Evolutionary conservation across 768 basidiomycete genomes (phyloP).

Genomic region (Tylopilus subfusipes): DNA sequence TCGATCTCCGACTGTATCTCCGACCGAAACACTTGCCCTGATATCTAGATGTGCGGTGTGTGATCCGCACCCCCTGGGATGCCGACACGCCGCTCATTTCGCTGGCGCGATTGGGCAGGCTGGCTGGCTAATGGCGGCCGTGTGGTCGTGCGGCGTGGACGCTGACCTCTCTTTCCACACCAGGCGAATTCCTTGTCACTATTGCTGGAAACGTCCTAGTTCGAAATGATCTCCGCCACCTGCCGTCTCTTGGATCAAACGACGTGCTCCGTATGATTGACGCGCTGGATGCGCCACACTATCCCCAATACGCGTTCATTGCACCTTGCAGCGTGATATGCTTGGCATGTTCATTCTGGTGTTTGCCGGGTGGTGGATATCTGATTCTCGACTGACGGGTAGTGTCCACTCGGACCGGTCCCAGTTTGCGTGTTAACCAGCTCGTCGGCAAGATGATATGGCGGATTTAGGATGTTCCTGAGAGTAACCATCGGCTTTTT

Average conservation of each 20-base stretch:
- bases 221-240: conserved; percentile 5
- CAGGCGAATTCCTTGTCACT: background rate
- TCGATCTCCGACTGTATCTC: conserved; percentile 19
- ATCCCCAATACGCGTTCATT: background rate
- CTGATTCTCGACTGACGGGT: background rate
- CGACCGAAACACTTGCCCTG: conserved; percentile 10
- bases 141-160: conserved; percentile 9
- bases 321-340: background rate
- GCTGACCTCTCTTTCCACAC: background rate
- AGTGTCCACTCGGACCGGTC: background rate
- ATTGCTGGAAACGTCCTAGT: conserved; percentile 3
- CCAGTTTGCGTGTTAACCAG: background rate
- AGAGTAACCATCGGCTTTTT: background rate
- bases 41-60: conserved; percentile 19
- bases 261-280: background rate
- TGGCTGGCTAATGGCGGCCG: background rate
- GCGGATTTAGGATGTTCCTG: background rate
- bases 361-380: background rate
- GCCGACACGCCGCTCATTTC: conserved; percentile 13
- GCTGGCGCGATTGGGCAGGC: background rate
- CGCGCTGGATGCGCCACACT: background rate
- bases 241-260: background rate
- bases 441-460: background rate
- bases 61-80: conserved; percentile 22
- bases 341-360: background rate